Conservation (phyloP, 2,329 filamentous ascomycete species). For the Claviceps digitariae region DNA sequence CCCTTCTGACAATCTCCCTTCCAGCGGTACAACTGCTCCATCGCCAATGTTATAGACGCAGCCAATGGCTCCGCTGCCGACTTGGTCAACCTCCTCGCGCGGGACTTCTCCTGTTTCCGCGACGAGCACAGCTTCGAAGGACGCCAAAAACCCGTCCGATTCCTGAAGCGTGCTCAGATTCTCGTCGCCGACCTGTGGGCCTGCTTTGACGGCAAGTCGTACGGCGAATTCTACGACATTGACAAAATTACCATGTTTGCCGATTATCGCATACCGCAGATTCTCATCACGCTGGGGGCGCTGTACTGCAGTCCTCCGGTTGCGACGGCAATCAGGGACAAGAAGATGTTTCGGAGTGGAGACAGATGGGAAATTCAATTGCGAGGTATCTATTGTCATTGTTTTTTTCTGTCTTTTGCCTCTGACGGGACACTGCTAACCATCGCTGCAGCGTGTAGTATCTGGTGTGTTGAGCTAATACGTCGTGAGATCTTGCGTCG, state of each 20-base stretch:
- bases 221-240: conserved; percentile 77
- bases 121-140: conserved; percentile 68
- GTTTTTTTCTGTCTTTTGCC: background rate
- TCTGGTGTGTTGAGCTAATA: conserved; percentile 91
- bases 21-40: conserved; percentile 62
- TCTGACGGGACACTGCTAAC: background rate
- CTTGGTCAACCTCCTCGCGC: conserved; percentile 73
- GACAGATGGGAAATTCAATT: conserved; percentile 76
- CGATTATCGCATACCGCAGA: conserved; percentile 93
- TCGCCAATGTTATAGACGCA: conserved; percentile 58
- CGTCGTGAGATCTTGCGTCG: conserved; percentile 61
- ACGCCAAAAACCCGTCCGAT: conserved; percentile 53
- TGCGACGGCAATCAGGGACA: conserved; percentile 52
- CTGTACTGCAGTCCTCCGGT: conserved; percentile 74
- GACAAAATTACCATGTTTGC: conserved; percentile 97
- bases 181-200: conserved; percentile 95
- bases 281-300: conserved; percentile 70
- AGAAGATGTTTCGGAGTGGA: conserved; percentile 55
- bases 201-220: conserved; percentile 70
- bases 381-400: conserved; percentile 36
- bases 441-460: conserved; percentile 55
- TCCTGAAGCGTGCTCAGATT: conserved; percentile 93
- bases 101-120: conserved; percentile 72
- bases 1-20: background rate
- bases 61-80: conserved; percentile 68